Percentiles rank a stretch among this genome's conserved stretches.
Evolutionary conservation across 441 rosid genomes (phyloP).

Genomic region (Arabidopsis lyrata): DNA sequence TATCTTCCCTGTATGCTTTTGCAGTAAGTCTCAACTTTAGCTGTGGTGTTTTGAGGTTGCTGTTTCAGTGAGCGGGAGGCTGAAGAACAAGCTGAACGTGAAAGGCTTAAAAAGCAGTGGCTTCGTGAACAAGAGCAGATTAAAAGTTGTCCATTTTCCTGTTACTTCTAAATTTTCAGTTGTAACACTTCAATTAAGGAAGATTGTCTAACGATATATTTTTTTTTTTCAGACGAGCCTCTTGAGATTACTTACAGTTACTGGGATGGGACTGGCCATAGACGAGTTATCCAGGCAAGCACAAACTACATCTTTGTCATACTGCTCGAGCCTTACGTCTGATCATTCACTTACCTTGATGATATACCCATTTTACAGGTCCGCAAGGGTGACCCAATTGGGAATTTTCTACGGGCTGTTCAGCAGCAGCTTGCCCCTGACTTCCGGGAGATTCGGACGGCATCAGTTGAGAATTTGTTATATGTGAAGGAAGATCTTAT

Average conservation of each 20-base stretch:
- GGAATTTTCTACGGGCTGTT: constrained; percentile 86
- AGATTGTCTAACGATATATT: constrained; percentile 19
- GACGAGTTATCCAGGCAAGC: constrained; percentile 86
- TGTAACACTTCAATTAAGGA: constrained; percentile 2
- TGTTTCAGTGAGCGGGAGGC: constrained; percentile 99
- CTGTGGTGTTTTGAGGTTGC: constrained; percentile 82
- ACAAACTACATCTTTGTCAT: constrained; percentile 15
- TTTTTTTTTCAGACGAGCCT: constrained; percentile 74
- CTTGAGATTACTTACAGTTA: constrained; percentile 96
- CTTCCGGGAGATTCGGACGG: constrained; percentile 91
- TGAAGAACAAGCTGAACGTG: constrained; percentile 97
- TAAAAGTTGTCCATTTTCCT: constrained; percentile 59
- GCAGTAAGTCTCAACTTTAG: constrained; percentile 39
- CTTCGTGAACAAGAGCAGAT: constrained; percentile 83
- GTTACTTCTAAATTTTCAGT: background rate
- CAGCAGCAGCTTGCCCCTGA: constrained; percentile 99
- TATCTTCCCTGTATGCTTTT: constrained; percentile 18
- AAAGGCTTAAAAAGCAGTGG: constrained; percentile 94
- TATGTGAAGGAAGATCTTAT: constrained; percentile 98
- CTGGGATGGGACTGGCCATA: constrained; percentile 99
- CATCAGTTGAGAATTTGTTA: constrained; percentile 93
- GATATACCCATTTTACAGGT: constrained; percentile 50
- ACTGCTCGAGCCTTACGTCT: constrained; percentile 20
- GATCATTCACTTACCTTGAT: constrained; percentile 8
- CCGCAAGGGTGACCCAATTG: constrained; percentile 87